A percentile compares a stretch with the other conserved stretches of the same genome.
Evolutionary conservation across 73 alveolate genomes (phyloP).

Genomic region (Durusdinium trenchii): DNA sequence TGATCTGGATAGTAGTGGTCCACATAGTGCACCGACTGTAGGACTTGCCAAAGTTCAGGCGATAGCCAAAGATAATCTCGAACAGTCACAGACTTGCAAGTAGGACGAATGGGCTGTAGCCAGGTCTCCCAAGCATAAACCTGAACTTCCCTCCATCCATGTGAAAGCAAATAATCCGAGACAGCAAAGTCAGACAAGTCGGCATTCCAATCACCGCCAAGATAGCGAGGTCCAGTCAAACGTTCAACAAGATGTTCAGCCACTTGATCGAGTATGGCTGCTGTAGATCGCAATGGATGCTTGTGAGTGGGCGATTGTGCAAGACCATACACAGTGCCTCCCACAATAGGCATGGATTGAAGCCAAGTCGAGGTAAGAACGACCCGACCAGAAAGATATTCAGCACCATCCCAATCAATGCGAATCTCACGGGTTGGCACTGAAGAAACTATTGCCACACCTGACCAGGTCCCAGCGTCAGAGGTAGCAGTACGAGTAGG

Average conservation of each 20-base stretch:
- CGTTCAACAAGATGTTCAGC: background rate
- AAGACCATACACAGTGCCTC: background rate
- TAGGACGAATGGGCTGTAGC: background rate
- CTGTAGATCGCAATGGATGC: too few species aligned
- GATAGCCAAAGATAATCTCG: background rate
- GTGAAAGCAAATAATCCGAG: background rate
- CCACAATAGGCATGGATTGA: background rate
- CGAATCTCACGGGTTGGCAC: background rate
- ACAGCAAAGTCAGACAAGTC: background rate
- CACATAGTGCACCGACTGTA: background rate
- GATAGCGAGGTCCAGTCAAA: background rate
- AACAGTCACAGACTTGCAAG: background rate
- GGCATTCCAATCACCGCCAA: background rate
- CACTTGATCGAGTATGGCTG: background rate
- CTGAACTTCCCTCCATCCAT: background rate
- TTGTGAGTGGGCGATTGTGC: background rate
- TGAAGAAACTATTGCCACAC: background rate
- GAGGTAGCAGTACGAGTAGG: background rate
- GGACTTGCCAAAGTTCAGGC: background rate
- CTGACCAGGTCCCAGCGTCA: background rate
- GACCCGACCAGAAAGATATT: background rate
- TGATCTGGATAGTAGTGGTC: background rate
- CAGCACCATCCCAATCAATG: background rate
- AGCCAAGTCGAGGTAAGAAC: background rate
- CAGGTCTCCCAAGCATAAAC: background rate